These are phyloP conservation scores for Hyphochytrium catenoides DNA, from an alignment of 352 stramenopile genomes.

Conservation along the genomic window DNA sequence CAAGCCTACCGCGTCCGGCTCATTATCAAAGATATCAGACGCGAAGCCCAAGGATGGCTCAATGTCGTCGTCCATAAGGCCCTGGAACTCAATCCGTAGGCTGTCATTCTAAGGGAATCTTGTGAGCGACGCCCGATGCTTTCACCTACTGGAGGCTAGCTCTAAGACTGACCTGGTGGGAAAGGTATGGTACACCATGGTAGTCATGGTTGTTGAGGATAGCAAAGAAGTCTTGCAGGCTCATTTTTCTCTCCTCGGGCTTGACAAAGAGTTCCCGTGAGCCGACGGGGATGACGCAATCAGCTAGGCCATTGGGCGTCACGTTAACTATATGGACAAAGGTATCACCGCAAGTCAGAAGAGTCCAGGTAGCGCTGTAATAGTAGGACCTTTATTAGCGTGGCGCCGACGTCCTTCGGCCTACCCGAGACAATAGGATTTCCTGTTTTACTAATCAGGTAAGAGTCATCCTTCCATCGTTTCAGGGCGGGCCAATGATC, in stretches of 20 bases:
- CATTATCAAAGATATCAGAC: constrained; percentile 38
- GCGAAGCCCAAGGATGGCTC: constrained; percentile 25
- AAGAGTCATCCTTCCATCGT: constrained; percentile 25
- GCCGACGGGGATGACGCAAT: constrained; percentile 6
- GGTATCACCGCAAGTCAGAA: background rate
- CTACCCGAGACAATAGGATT: constrained; percentile 15
- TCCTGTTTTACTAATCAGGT: constrained; percentile 25
- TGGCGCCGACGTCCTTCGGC: constrained; percentile 37
- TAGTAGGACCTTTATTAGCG: constrained; percentile 41
- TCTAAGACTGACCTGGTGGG: constrained; percentile 25
- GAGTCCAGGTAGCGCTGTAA: constrained; percentile 29
- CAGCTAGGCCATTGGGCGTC: constrained; percentile 8
- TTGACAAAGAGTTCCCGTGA: constrained; percentile 27
- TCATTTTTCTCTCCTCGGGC: constrained; percentile 49
- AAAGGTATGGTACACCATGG: constrained; percentile 52
- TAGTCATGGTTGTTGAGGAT: constrained; percentile 24
- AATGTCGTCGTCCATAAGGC: constrained; percentile 29
- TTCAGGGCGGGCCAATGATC: constrained; percentile 23
- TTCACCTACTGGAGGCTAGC: constrained; percentile 1
- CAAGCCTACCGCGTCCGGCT: constrained; percentile 44
- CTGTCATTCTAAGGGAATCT: constrained; percentile 43
- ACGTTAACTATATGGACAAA: constrained; percentile 1
- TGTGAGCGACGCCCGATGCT: too few relatives aligned
- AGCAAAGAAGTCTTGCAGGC: constrained; percentile 22
- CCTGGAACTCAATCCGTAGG: constrained; percentile 33